Base-by-base conservation (phyloP, 2,329 filamentous ascomycete species). In the Pseudomassariella vexata region DNA sequence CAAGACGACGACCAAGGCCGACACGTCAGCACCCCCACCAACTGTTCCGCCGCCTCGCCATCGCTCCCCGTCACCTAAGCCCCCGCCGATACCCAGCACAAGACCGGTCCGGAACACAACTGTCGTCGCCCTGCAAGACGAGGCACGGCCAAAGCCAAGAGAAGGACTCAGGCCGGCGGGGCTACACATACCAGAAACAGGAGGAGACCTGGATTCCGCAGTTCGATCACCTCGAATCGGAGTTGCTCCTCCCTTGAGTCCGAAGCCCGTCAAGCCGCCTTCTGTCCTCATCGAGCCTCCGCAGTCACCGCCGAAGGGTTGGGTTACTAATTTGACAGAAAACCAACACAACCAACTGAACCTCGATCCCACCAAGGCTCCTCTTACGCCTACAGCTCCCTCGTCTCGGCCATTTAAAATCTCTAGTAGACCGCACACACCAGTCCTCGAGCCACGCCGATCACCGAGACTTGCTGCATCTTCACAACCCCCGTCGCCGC, bases 231-330 rank as follows among this genome's bases (percentile, higher is more conserved):
- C 19, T 66, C 75, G 42, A 58, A 59, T 35, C 57, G 64, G 27
- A 57, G 45, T 41, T 9, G 44, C 67, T 11, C 62, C 65, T 19
- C 69, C 74, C 1, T 28, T 64, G 41, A 66, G 59, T 24, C 65
- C 65, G 1, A 60, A 53, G 12, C 62, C 63, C 17, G 40, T 56
- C 12, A 56, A 57, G n/a, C 71, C 79, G 19, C 69, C 79, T 18
- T 29, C 36, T 19, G 75, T 89, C 36, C 75, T 70, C 5, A 64
- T 88, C 28, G 72, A 85, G 34, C 81, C 83, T 25, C 84, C 84
- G 5, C 71, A 71, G 31, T 86, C 83, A 9, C 81, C 83, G 1
- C 73, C 77, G 2, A 81, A 77, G 41, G 54, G 50, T 28, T 60
- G 55, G 26, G 18, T 19, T 5, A 41, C 53, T 12, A 46, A 55